Evolutionary conservation across 2,329 filamentous ascomycete genomes (phyloP), one percentile per base, ranked within the genome.

Genomic region (Lojkania enalia): DNA sequence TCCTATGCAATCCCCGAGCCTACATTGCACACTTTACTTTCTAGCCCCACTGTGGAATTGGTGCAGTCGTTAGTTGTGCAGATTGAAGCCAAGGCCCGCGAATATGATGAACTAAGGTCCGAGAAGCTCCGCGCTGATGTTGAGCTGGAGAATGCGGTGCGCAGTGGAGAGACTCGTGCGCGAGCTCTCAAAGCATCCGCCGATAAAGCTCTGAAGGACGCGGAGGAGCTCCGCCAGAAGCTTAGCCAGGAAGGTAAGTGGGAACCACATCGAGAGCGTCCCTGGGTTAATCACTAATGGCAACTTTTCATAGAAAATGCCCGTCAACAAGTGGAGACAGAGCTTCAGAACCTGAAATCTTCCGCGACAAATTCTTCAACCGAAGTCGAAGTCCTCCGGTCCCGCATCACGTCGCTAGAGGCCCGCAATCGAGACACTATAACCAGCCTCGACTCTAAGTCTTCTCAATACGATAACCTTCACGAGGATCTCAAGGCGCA

Each of bases 61-160:
- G 87, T 96, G 54, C 79, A 81, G 46, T 76, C 81, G 31, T 77
- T 99, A 40, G 79, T 99, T 30, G 77, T 82, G 51, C 85, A 87
- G 19, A 82, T 97, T 41, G 81, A 85, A 18, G 74, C 77, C 20
- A 96, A 94, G 69, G 90, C 88, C 25, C 87, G 85, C 60, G 90
- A 96, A 61, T 86, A 83, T 60, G 90, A 96, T 65, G 81, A 84
- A 29, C 74, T 96, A 30, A 89, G 86, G 59, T 86, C 92, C 7
- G 88, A 95, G 54, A 97, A 96, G 73, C 79, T 96, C 33, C 86
- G 89, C 56, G 77, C 88, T 35, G 90, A 96, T 61, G 94, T 99
- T 33, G 91, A 97, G 74, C 81, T 97, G 5, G 94, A 99, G 69
- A 94, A 90, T 70, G 87, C 86, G 14, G 86, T 96, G 36, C 86